Evolutionary conservation across 768 basidiomycete genomes (phyloP), one percentile per base, ranked within the genome.

Genomic region (Naganishia onofrii): DNA sequence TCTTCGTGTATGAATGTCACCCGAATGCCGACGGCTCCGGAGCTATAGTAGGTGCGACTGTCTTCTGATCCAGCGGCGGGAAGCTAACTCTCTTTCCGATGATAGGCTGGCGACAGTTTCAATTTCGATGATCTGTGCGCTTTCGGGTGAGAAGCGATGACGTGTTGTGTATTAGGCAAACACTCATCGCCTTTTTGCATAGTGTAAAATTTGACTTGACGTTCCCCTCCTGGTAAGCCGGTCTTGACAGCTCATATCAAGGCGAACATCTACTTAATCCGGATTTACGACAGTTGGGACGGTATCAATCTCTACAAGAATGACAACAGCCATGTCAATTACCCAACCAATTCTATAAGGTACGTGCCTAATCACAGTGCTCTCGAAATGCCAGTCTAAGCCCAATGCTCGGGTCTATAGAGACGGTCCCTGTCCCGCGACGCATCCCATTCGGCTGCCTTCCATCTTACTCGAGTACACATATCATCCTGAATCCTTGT

Each of bases 381-480:
- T 53, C 23, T 23, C 4, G 28, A 23, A 23, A 7, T 23, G 15
- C 52, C 17, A 29, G 26, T 15, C 28, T 53, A 17, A 29, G 3
- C 8, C 28, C 52, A 5, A 5, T 36, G 15, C 15, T 42, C 42
- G 42, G 13, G 9, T 10, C 15, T 53, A 2, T 29, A 53, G n/a
- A 53, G 52, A 53, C 28, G n/a, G 52, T 15, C 52, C 52, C 26
- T 29, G 28, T 23, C 23, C 28, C 15, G 28, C 23, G 17, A 53
- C 52, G 28, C 52, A 23, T 23, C 79, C 77, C 0, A 66, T 80
- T 66, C 73, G 74, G 21, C 56, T 80, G 5, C 79, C 79, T 3
- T 68, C 70, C 23, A 76, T 80, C 66, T 55, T 73, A 66, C 72
- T 77, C 65, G 79, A 80, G 70, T 76, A 70, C 69, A 74, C 72